phyloP scores from a whole-genome alignment of 805 yeast genomes.

The Saccharomyces eubayanus region DNA sequence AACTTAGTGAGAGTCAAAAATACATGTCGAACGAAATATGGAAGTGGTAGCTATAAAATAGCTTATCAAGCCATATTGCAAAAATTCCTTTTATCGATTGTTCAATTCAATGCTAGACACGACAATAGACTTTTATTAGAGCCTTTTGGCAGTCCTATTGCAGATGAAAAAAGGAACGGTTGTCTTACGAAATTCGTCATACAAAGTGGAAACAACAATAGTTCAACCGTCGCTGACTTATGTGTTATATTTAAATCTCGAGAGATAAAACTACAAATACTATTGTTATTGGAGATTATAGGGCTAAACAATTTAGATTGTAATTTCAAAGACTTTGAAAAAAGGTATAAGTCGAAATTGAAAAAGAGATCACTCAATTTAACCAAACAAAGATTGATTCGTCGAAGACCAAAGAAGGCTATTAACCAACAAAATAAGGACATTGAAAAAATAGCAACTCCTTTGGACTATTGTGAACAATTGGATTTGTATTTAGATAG shows the following conservation, averaged over 20 bases:
- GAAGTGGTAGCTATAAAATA: conserved; percentile 3
- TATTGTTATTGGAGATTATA: conserved; percentile 41
- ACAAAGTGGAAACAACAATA: conserved; percentile 1
- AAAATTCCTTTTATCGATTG: conserved; percentile 30
- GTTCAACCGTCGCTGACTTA: conserved; percentile 25
- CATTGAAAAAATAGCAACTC: neutral
- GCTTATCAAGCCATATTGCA: conserved; percentile 23
- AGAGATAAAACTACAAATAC: conserved; percentile 49
- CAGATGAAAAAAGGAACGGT: conserved; percentile 16
- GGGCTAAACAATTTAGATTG: conserved; percentile 28
- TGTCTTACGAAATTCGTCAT: conserved; percentile 9
- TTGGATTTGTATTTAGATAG: conserved; percentile 44
- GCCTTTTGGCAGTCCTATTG: conserved; percentile 16
- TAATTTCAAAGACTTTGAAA: conserved; percentile 30
- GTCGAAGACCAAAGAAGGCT: conserved; percentile 18
- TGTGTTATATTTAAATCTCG: conserved; percentile 40
- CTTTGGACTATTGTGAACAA: conserved; percentile 23
- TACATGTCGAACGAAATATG: conserved; percentile 31
- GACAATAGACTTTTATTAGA: conserved; percentile 11
- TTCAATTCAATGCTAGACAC: conserved; percentile 39
- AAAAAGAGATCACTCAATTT: conserved; percentile 28
- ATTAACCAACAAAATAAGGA: neutral
- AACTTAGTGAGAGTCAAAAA: conserved; percentile 40
- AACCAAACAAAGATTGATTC: conserved; percentile 14
- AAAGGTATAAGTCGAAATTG: conserved; percentile 15